Evolutionary conservation across 805 yeast genomes (phyloP).

Genomic region (Ogataea nitratoaversa): DNA sequence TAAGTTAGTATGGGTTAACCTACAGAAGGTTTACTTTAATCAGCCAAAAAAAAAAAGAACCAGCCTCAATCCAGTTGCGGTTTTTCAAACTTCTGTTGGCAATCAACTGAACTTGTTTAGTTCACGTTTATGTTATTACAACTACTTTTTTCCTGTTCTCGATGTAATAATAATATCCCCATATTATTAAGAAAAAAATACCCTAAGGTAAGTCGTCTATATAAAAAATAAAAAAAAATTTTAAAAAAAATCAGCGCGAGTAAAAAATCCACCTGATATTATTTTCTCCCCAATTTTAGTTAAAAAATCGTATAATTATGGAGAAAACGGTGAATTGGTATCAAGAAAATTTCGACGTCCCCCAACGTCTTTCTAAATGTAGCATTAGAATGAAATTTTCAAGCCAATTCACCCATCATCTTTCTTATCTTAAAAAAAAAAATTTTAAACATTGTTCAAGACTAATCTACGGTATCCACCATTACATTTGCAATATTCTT

Average conservation of each 20-base stretch:
- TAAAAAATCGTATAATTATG: neutral
- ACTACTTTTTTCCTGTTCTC: no score
- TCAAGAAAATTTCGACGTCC: neutral
- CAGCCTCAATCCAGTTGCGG: no score
- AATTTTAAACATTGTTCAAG: conserved; percentile 14
- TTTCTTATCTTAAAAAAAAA: neutral
- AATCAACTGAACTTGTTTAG: no score
- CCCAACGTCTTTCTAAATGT: neutral
- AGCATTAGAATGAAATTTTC: no score
- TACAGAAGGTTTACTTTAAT: no score
- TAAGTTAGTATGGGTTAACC: no score
- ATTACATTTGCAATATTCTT: conserved; percentile 40
- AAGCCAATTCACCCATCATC: conserved; percentile 1
- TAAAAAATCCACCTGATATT: neutral
- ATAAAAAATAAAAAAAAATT: no score
- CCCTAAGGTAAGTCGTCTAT: neutral
- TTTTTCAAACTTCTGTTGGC: no score
- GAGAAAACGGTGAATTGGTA: neutral
- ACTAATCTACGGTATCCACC: conserved; percentile 48
- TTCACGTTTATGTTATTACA: no score
- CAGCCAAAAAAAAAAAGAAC: no score
- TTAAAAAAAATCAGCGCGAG: neutral
- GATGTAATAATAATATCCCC: neutral
- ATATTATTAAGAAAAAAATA: neutral
- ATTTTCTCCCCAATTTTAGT: neutral